Evolutionary conservation across 192 early-diverging fungal genomes (phyloP), one percentile per base, ranked within the genome.

Genomic region (Phlyctochytrium planicorne): DNA sequence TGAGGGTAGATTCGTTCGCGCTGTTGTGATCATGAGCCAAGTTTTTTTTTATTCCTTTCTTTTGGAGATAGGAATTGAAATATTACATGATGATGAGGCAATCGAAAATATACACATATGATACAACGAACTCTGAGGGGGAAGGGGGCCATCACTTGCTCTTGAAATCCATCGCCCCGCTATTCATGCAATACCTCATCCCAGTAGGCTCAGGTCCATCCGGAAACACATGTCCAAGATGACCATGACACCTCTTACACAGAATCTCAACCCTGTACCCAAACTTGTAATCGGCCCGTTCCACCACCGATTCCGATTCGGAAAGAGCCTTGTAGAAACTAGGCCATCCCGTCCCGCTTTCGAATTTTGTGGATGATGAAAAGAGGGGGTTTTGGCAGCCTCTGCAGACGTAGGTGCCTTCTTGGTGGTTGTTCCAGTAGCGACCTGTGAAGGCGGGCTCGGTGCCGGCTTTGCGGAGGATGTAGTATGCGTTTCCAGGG

Each of bases 401-500:
- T 12, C 55, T 4, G 27, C 55, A 57, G 20, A 20, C 32, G 29
- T 33, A 36, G 14, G 32, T 36, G 6, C 61, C 61, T 10, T 40
- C 61, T 3, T 29, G 6, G 6, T 62, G 34, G 14, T 36, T 4
- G 6, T 34, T 14, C 61, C n/a, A 17, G 32, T 35, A 34, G 6
- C 29, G 34, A 10, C 61, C 61, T 4, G 61, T 62, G 61, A 62
- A 62, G 6, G 61, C 61, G 16, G 16, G n/a, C 61, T 62, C 61
- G 14, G 61, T 62, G 14, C 33, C 61, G 36, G 31, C 33, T 10
- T 40, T n/a, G 16, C 61, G 12, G 3, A 62, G 32, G 6, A 62
- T 25, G 31, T 62, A 3, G 32, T 62, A 62, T 36, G 14, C 61
- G 10, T 14, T 14, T 47, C 10, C 40, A 47, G 6, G 6, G 10